Evolutionary conservation across 805 yeast species (phyloP), one percentile per base, ranked within the genome.

Genomic region (Metschnikowia proteae): DNA sequence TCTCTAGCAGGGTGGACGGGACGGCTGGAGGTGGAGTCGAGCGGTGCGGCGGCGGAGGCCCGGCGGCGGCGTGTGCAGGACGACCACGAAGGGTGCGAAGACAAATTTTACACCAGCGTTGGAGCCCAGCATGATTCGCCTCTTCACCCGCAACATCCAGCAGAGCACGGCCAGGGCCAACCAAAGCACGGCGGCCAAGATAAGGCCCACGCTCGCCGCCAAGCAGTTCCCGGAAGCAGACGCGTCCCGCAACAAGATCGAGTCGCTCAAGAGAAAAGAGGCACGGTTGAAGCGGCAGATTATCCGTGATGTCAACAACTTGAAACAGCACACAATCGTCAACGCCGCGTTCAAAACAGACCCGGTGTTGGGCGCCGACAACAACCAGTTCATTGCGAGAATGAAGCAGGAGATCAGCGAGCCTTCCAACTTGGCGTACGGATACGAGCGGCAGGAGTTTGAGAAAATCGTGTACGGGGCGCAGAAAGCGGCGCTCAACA

Each of bases 391-490:
- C 60, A 68, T 90, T 40, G 66, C 68, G 39, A 80, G 96, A 66
- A 71, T 90, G 47, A 73, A 75, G 51, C 80, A 88, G 32, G 85
- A 84, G 53, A 66, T 85, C 40, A 73, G 75, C 38, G 94, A 88
- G 63, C 85, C 86, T 11, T 73, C 75, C 49, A 81, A 80, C 45
- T 73, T 87, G 62, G 76, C 86, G 11, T 75, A 76, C 55, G 83
- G 86, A 0, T 82, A 79, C 56, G 73, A 78, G 34, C 65, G 79
- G 43, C 71, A 68, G 31, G 91, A 88, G 60, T 84, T 88, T 42
- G 94, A 89, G 52, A 86, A 81, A 62, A 72, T 90, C 47, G 60
- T 89, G 43, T 84, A 77, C 56, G 94, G 96, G 35, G 94, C 91
- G 8, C 86, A 85, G 61, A 80, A 81, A 56, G 80, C 86, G 6